Evolutionary conservation across 257 asterid species (phyloP), one percentile per base, ranked within the genome.

Genomic region (Schizonepeta tenuifolia): DNA sequence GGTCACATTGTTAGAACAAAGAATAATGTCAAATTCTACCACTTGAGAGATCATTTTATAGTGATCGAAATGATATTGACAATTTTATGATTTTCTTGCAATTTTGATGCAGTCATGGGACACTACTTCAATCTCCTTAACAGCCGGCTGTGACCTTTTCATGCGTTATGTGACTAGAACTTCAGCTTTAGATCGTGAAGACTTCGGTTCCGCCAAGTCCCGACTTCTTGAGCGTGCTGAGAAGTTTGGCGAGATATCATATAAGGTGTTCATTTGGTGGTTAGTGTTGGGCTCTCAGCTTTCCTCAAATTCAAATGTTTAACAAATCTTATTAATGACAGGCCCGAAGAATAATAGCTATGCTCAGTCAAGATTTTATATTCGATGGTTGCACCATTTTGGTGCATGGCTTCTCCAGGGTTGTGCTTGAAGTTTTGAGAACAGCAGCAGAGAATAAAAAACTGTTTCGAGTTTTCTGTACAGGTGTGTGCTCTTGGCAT

Each of bases 351-450:
- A 85, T 89, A 64, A 94, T 94, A 62, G 97, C 96, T 0, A 88
- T 88, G 97, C 95, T 94, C 47, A 74, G 96, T 78, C 96, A 94
- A 81, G 97, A 94, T 83, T 94, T 94, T 79, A 88, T 94, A 33
- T 91, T 86, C 33, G 92, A 94, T 82, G 96, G 97, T 15, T 94
- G 97, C 74, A 91, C 96, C 77, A 91, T 94, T 67, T 79, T 91
- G 88, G 96, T 94, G 74, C 98, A 94, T 80, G 98, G 97, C 60
- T 94, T 88, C 88, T 94, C 98, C 10, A 72, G 98, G 35, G 98
- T 91, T 20, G 98, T 94, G 73, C 81, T 94, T 72, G 97, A 94
- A 78, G 83, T 88, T 67, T 65, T 91, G 87, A 86, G 70, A 84
- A 88, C 93, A 18, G 96, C 96, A 33, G 97, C 97, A 9, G 89